phyloP scores from a whole-genome alignment of 176 grass and related monocot species.

The Elymus sibiricus region DNA sequence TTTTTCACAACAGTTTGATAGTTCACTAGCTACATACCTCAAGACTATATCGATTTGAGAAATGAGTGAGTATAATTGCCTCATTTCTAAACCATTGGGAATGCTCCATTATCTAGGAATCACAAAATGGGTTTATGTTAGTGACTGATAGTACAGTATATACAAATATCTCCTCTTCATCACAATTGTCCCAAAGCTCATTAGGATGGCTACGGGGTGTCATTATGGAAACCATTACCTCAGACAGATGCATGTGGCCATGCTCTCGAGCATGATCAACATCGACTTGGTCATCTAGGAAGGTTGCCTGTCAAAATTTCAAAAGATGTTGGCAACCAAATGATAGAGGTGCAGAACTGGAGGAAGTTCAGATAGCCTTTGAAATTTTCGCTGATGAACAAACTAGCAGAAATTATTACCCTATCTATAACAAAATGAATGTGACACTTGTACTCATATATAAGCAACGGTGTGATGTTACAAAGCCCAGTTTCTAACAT shows the following conservation, averaged over 20 bases:
- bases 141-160: background rate
- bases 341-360: conserved; percentile 9
- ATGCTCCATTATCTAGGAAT: conserved; percentile 77
- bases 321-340: conserved; percentile 25
- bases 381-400: conserved; percentile 11
- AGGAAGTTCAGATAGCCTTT: conserved; percentile 13
- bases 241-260: conserved; percentile 88
- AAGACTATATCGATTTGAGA: conserved; percentile 82
- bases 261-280: conserved; percentile 73
- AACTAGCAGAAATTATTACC: background rate
- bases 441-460: background rate
- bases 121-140: conserved; percentile 3
- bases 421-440: background rate
- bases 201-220: background rate
- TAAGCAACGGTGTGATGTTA: background rate
- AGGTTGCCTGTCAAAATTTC: conserved; percentile 72
- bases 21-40: conserved; percentile 50
- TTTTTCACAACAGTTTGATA: background rate
- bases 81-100: conserved; percentile 90
- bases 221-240: conserved; percentile 46
- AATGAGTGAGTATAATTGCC: conserved; percentile 81
- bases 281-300: conserved; percentile 78
- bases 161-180: background rate
- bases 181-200: conserved; percentile 16
- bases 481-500: background rate